Evolutionary conservation across 257 asterid species (phyloP).

Genomic region (Vinca minor): DNA sequence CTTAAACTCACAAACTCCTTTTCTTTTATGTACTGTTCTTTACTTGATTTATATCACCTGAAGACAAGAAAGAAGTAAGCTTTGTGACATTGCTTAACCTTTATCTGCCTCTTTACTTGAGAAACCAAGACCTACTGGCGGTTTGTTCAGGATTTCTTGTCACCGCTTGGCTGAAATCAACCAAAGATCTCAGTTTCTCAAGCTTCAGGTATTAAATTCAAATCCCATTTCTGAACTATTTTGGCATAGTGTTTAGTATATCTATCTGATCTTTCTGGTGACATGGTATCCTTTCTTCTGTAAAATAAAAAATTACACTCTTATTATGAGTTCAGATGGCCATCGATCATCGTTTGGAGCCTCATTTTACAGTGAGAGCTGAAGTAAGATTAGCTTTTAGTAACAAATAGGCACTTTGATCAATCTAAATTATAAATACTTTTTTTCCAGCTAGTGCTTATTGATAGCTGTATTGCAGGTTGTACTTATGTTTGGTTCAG

Average conservation of each 20-base stretch:
- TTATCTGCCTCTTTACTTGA: too few relatives aligned
- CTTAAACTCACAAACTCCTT: background rate
- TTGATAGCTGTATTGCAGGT: background rate
- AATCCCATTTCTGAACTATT: too few relatives aligned
- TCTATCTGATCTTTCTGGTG: background rate
- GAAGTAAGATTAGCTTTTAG: background rate
- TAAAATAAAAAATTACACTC: background rate
- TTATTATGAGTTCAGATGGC: background rate
- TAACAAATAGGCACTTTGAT: background rate
- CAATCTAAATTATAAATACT: background rate
- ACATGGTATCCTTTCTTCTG: background rate
- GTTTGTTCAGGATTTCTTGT: too few relatives aligned
- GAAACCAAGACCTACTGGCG: too few relatives aligned
- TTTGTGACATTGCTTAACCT: too few relatives aligned
- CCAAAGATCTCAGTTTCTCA: too few relatives aligned
- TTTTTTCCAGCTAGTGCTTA: constrained; percentile 3
- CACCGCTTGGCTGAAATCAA: too few relatives aligned
- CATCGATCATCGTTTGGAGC: background rate
- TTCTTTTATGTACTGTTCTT: too few relatives aligned
- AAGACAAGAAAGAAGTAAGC: too few relatives aligned
- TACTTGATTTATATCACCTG: too few relatives aligned
- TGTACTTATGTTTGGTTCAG: background rate
- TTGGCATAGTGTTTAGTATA: too few relatives aligned
- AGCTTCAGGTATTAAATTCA: too few relatives aligned
- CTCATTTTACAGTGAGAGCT: background rate